Evolutionary conservation across 768 basidiomycete genomes (phyloP).

Genomic region (Termitomyces sp.): DNA sequence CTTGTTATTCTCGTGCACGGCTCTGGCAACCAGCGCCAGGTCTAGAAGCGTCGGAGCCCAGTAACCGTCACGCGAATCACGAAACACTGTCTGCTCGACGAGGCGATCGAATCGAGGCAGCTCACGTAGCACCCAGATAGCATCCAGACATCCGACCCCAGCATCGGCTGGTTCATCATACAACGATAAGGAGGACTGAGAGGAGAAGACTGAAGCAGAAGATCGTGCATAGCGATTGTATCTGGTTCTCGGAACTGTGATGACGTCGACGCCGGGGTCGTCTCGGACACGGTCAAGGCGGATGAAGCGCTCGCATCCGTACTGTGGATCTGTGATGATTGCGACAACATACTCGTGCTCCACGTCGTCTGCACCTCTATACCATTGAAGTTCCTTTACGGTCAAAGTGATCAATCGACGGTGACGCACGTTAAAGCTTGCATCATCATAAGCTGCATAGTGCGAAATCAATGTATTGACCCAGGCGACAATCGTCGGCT

Average conservation of each 20-base stretch:
- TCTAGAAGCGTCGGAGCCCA: conserved; percentile 15
- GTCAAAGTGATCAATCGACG: conserved; percentile 12
- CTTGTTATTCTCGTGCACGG: conserved; percentile 18
- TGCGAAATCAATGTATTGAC: conserved; percentile 12
- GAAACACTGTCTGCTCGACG: conserved; percentile 14
- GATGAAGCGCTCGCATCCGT: conserved; percentile 13
- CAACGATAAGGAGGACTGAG: conserved; percentile 11
- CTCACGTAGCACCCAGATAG: conserved; percentile 14
- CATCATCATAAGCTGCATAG: conserved; percentile 12
- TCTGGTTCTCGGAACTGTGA: not conserved
- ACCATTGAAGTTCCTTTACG: conserved; percentile 16
- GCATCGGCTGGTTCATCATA: conserved; percentile 2
- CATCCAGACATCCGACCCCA: conserved; percentile 2
- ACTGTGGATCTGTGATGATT: conserved; percentile 13
- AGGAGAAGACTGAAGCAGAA: conserved; percentile 8
- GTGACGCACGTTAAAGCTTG: conserved; percentile 7
- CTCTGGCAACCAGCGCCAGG: conserved; percentile 13
- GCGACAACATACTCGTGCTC: conserved; percentile 18
- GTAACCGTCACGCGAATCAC: conserved; percentile 3
- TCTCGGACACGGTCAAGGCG: conserved; percentile 14
- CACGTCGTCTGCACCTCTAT: conserved; percentile 5
- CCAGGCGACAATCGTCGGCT: conserved; percentile 14
- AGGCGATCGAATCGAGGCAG: conserved; percentile 11
- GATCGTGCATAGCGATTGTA: conserved; percentile 3
- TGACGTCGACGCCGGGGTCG: conserved; percentile 6